Conservation (phyloP, 371 early-diverging fungal species). For the Cokeromyces recurvatus region DNA sequence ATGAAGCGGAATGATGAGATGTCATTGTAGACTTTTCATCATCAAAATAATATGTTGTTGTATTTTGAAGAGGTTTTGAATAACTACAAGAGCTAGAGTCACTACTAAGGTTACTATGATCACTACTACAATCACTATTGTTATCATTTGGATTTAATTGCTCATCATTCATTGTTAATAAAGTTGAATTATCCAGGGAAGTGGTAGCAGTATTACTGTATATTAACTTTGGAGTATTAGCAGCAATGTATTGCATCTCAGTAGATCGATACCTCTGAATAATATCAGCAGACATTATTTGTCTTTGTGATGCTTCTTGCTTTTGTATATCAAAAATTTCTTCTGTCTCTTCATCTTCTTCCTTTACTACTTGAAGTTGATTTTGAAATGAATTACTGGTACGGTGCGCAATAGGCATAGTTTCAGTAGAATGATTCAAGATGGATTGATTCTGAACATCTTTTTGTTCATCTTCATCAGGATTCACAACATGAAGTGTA, state of each 20-base stretch:
- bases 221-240: too few relatives aligned
- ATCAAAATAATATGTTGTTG: too few relatives aligned
- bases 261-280: constrained; percentile 36
- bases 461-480: not conserved
- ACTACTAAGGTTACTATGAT: not conserved
- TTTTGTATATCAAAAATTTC: too few relatives aligned
- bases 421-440: too few relatives aligned
- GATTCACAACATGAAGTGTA: constrained; percentile 23
- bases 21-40: not conserved
- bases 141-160: too few relatives aligned
- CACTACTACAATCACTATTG: not conserved
- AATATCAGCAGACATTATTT: constrained; percentile 31
- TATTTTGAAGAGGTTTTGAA: too few relatives aligned
- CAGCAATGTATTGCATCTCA: too few relatives aligned
- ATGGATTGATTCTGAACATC: constrained; percentile 12
- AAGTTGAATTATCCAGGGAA: not conserved
- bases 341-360: constrained; percentile 17
- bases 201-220: not conserved
- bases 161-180: not conserved
- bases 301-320: constrained; percentile 9
- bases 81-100: too few relatives aligned
- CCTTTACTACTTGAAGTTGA: constrained; percentile 18
- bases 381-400: not conserved
- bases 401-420: too few relatives aligned
- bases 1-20: not conserved